Evolutionary conservation across 495 filamentous ascomycete genomes (phyloP), one percentile per base, ranked within the genome.

Genomic region (Tuber magnatum): DNA sequence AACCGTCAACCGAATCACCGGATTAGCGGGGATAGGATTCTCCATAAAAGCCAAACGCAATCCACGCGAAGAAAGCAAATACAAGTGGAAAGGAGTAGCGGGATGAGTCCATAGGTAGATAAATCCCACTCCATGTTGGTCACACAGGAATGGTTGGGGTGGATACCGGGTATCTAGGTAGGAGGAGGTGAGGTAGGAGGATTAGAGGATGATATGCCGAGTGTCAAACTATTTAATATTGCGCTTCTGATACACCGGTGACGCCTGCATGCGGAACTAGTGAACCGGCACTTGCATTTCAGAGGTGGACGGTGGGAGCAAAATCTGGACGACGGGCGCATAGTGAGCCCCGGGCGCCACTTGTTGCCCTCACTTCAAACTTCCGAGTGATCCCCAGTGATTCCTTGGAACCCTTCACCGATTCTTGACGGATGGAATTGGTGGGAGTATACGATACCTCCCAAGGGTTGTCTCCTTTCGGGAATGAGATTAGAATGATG

Each of bases 51-150:
- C 85, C 78, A 35, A 87, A 81, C 0, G 72, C 77, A 7, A 85
- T 44, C 2, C 89, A 46, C 32, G 84, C 83, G 8, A 76, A 80
- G 1, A 80, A 81, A 0, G 89, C 89, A 8, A 90, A 56, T 1
- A 86, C 77, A 20, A 90, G 77, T 0, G 89, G 88, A 10, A 87
- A 20, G 90, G 83, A 3, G 88, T 89, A 32, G 84, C 84, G 82
- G 84, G 86, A 0, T 78, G 80, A 24, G 51, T 71, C 88, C 89
- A 90, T 3, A 83, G 35, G 77, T 85, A 88, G 74, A 85, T 80
- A n/a, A 3, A 83, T 75, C 0, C 87, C 88, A 3, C 84, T 88
- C 86, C 86, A 89, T 10, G 85, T 84, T 0, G 90, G 43, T 0
- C 84, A 85, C 32, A 89, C 83, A 0, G 89, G 83, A 75, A 90